Percentiles rank a stretch among this genome's conserved stretches.
Evolutionary conservation across 2,329 filamentous ascomycete genomes (phyloP).

Genomic region (Diplodia scrobiculata): DNA sequence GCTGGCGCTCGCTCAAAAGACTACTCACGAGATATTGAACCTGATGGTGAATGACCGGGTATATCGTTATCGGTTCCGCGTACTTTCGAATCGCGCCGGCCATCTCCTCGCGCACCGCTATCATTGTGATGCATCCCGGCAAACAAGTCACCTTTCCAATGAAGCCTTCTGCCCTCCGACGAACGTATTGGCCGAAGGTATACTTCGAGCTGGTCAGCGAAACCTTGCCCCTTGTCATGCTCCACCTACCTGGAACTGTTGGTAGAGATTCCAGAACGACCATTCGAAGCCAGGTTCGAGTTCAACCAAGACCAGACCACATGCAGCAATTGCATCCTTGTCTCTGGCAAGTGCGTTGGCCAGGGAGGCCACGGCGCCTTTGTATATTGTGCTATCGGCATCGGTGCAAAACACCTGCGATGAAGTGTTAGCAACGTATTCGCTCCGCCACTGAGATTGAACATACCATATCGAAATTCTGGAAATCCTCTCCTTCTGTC

Average conservation of each 20-base stretch:
- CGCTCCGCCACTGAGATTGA: too few relatives aligned
- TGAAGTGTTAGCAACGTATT: neutral
- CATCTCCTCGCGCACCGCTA: slow-evolving; percentile 34
- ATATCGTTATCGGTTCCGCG: slow-evolving; percentile 34
- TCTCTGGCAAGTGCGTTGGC: slow-evolving; percentile 33
- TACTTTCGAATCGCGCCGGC: slow-evolving; percentile 34
- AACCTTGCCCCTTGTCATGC: neutral
- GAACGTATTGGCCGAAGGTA: slow-evolving; percentile 35
- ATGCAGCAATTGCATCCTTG: slow-evolving; percentile 34
- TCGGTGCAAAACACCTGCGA: slow-evolving; percentile 33
- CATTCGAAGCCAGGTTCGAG: slow-evolving; percentile 35
- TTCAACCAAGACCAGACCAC: slow-evolving; percentile 34
- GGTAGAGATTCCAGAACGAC: slow-evolving; percentile 35
- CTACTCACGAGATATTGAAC: slow-evolving; percentile 33
- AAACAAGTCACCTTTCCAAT: slow-evolving; percentile 35
- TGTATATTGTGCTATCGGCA: slow-evolving; percentile 34
- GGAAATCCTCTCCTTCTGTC: slow-evolving; percentile 30
- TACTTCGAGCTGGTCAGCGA: slow-evolving; percentile 27
- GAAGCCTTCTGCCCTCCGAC: slow-evolving; percentile 33
- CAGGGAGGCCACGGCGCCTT: slow-evolving; percentile 33
- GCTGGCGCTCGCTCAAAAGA: too few relatives aligned
- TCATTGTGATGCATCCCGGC: slow-evolving; percentile 36
- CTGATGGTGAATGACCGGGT: slow-evolving; percentile 34
- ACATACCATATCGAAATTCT: slow-evolving; percentile 32
- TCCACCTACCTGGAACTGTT: slow-evolving; percentile 33